Percentiles rank a stretch among this genome's conserved stretches.
Evolutionary conservation across 352 stramenopile genomes (phyloP).

Genomic region (Phytophthora litchii): DNA sequence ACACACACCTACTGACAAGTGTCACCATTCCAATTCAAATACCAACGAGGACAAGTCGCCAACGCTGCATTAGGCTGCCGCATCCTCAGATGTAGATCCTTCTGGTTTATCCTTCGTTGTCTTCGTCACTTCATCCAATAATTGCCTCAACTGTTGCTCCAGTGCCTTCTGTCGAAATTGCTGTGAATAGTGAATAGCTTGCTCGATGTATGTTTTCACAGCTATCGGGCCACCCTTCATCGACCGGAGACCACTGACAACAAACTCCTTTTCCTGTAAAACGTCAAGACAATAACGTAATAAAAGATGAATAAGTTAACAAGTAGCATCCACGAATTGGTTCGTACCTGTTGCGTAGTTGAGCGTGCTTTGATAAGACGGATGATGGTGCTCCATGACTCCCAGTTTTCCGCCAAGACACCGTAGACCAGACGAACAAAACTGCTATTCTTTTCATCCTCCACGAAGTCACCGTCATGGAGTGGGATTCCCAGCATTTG

Average conservation of each 20-base stretch:
- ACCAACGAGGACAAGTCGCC: slow-evolving; percentile 8
- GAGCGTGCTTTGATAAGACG: slow-evolving; percentile 75
- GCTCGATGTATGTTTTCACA: slow-evolving; percentile 72
- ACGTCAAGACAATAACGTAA: neutral
- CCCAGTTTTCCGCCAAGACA: slow-evolving; percentile 85
- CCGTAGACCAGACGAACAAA: slow-evolving; percentile 78
- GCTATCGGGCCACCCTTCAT: slow-evolving; percentile 74
- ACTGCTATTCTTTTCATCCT: slow-evolving; percentile 53
- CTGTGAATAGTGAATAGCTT: slow-evolving; percentile 63
- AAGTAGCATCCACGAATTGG: neutral
- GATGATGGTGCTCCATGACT: slow-evolving; percentile 84
- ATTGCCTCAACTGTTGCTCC: slow-evolving; percentile 49
- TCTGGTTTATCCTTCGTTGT: slow-evolving; percentile 4
- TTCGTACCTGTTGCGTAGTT: slow-evolving; percentile 69
- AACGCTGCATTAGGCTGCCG: slow-evolving; percentile 26
- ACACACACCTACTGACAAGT: slow-evolving; percentile 14
- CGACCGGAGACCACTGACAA: slow-evolving; percentile 66
- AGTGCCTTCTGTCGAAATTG: slow-evolving; percentile 75
- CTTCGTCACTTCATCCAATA: slow-evolving; percentile 42
- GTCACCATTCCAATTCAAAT: slow-evolving; percentile 29
- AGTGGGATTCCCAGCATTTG: slow-evolving; percentile 83
- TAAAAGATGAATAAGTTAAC: slow-evolving; percentile 4
- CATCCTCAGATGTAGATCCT: slow-evolving; percentile 5
- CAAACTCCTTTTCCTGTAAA: slow-evolving; percentile 78
- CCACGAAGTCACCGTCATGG: slow-evolving; percentile 61